Percentiles rank a stretch among this genome's conserved stretches.
phyloP scores from a whole-genome alignment of 768 basidiomycete species.

The Coprinellus micaceus region DNA sequence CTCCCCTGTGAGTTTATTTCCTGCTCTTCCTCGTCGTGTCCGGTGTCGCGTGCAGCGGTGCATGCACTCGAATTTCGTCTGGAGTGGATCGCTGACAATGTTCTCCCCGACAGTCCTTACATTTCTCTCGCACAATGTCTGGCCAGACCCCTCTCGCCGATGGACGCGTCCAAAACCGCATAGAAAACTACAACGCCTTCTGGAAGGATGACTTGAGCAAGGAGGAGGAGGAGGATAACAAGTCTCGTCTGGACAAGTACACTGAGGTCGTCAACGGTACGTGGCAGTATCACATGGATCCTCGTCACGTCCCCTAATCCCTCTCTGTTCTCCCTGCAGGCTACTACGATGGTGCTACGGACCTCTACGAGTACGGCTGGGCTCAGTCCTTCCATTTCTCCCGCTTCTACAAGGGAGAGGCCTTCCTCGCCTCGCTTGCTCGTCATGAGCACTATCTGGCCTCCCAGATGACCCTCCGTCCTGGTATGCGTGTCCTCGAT shows the following conservation, averaged over 20 bases:
- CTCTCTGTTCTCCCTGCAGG: constrained; percentile 30
- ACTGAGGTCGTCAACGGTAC: constrained; percentile 91
- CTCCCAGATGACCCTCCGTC: constrained; percentile 73
- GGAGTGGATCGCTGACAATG: neutral
- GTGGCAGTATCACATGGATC: constrained; percentile 16
- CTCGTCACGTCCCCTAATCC: neutral
- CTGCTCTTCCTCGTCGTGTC: neutral
- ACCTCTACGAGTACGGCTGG: constrained; percentile 95
- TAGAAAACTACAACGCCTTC: constrained; percentile 84
- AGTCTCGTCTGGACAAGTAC: constrained; percentile 76
- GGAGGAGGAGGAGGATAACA: constrained; percentile 62
- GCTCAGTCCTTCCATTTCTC: constrained; percentile 92
- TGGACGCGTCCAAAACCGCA: constrained; percentile 62
- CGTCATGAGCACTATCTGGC: constrained; percentile 98
- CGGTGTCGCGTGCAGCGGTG: neutral
- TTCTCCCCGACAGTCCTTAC: neutral
- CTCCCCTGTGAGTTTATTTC: neutral
- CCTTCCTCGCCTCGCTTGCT: constrained; percentile 69
- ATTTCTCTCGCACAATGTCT: constrained; percentile 10
- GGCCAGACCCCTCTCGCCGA: constrained; percentile 31
- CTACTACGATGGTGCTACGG: constrained; percentile 95
- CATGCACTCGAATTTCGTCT: neutral
- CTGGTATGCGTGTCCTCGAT: constrained; percentile 95
- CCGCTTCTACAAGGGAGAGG: constrained; percentile 92
- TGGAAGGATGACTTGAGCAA: constrained; percentile 82